Percentiles rank a stretch among this genome's conserved stretches.
These are phyloP conservation scores for Basidioascus undulatus DNA, from an alignment of 768 basidiomycete species.

Conservation along the genomic window DNA sequence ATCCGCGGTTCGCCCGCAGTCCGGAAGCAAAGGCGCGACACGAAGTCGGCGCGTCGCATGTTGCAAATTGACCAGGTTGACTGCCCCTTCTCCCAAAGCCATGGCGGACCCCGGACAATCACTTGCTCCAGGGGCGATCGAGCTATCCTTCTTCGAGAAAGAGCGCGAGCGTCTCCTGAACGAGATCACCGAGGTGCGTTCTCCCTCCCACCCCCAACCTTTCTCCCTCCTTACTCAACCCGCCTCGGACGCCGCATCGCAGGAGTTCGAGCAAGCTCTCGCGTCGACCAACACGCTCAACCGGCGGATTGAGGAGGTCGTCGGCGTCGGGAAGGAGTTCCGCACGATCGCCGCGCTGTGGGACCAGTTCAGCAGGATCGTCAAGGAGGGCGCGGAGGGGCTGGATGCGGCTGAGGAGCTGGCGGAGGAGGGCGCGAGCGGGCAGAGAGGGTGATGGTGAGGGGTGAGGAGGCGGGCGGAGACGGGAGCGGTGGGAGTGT, in stretches of 20 bases:
- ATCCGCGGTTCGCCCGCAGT: constrained; percentile 65
- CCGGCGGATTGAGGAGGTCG: constrained; percentile 73
- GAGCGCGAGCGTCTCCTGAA: constrained; percentile 49
- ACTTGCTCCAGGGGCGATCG: too few relatives aligned
- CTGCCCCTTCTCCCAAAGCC: too few relatives aligned
- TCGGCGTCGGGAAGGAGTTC: constrained; percentile 80
- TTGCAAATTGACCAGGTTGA: too few relatives aligned
- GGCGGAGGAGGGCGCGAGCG: neutral
- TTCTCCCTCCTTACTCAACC: neutral
- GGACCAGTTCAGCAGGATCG: constrained; percentile 16
- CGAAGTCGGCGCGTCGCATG: too few relatives aligned
- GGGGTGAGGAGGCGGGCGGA: too few relatives aligned
- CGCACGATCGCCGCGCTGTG: constrained; percentile 66
- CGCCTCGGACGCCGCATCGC: neutral
- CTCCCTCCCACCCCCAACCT: neutral
- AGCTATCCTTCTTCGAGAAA: constrained; percentile 41
- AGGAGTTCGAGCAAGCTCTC: constrained; percentile 75
- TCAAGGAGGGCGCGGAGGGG: neutral
- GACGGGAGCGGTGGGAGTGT: too few relatives aligned
- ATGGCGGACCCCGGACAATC: too few relatives aligned
- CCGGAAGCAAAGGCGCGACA: too few relatives aligned
- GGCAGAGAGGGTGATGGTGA: too few relatives aligned
- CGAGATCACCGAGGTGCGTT: constrained; percentile 45
- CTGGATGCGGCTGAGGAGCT: neutral
- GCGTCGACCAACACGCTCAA: constrained; percentile 66